A percentile compares a stretch with the other conserved stretches of the same genome.
Evolutionary conservation across 768 basidiomycete genomes (phyloP).

Genomic region (Leccinellum luteum): DNA sequence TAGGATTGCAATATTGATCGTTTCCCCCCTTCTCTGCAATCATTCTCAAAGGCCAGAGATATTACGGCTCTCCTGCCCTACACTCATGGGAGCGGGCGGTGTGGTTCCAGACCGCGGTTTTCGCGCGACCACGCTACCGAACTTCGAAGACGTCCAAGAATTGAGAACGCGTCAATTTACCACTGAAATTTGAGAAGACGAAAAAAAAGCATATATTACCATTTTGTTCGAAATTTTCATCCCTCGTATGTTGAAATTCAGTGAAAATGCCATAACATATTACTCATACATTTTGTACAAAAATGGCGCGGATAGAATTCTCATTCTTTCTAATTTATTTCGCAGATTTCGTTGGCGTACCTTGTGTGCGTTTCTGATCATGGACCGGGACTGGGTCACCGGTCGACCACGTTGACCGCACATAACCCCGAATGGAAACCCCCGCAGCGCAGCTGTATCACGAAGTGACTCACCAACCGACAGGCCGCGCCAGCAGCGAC

Average conservation of each 20-base stretch:
- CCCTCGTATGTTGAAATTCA: neutral
- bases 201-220: neutral
- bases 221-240: neutral
- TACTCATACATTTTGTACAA: neutral
- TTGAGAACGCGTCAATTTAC: neutral
- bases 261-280: neutral
- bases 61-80: neutral
- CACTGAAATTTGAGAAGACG: neutral
- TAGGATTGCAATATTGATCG: constrained; percentile 1
- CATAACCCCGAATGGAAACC: neutral
- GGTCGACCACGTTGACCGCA: neutral
- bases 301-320: neutral
- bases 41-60: neutral
- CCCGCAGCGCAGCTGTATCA: neutral
- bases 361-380: neutral
- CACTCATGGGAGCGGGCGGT: neutral
- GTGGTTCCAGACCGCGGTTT: neutral
- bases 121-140: constrained; percentile 3
- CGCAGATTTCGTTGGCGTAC: neutral
- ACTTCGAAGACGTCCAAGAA: neutral
- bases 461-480: neutral
- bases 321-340: neutral
- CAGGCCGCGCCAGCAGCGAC: neutral
- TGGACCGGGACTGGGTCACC: neutral
- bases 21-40: neutral